Conservation (phyloP, 208 protist genomes). For the Leishmania amazonensis region DNA sequence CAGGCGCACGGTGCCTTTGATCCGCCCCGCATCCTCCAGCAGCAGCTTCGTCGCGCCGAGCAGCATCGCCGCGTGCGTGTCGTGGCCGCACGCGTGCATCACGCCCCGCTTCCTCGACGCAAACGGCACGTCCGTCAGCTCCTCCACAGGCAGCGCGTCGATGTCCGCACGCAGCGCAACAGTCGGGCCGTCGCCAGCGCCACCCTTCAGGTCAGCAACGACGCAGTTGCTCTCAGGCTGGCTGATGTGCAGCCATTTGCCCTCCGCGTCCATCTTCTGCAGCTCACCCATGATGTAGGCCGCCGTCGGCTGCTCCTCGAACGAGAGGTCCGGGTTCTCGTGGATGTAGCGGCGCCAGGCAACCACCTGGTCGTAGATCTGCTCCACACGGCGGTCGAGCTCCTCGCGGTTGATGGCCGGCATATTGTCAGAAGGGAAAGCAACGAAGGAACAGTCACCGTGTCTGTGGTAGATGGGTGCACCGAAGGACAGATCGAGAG, state of each 20-base stretch:
- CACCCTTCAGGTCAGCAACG: constrained; percentile 50
- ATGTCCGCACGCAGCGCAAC: constrained; percentile 66
- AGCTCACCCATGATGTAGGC: constrained; percentile 56
- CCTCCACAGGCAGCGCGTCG: constrained; percentile 67
- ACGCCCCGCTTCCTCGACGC: constrained; percentile 52
- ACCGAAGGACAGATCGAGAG: background rate
- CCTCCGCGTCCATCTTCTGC: constrained; percentile 35
- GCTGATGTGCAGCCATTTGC: constrained; percentile 32
- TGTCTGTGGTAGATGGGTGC: background rate
- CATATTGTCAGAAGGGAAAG: background rate
- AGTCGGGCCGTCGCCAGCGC: constrained; percentile 37
- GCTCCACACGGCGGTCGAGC: constrained; percentile 24
- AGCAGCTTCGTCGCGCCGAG: constrained; percentile 58
- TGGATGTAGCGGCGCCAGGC: constrained; percentile 71
- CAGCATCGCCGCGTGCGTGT: constrained; percentile 68
- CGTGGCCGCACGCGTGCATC: constrained; percentile 75
- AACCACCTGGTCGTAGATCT: constrained; percentile 45
- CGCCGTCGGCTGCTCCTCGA: constrained; percentile 56
- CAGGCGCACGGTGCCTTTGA: constrained; percentile 72
- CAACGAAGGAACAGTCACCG: background rate
- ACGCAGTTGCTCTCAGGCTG: constrained; percentile 39
- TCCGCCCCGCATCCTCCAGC: constrained; percentile 38
- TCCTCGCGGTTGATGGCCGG: constrained; percentile 21
- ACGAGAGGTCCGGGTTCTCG: constrained; percentile 45
- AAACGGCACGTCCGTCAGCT: constrained; percentile 54